A percentile compares a stretch with the other conserved stretches of the same genome.
phyloP scores from a whole-genome alignment of 2,329 filamentous ascomycete genomes.

The Pseudomassariella vexata region DNA sequence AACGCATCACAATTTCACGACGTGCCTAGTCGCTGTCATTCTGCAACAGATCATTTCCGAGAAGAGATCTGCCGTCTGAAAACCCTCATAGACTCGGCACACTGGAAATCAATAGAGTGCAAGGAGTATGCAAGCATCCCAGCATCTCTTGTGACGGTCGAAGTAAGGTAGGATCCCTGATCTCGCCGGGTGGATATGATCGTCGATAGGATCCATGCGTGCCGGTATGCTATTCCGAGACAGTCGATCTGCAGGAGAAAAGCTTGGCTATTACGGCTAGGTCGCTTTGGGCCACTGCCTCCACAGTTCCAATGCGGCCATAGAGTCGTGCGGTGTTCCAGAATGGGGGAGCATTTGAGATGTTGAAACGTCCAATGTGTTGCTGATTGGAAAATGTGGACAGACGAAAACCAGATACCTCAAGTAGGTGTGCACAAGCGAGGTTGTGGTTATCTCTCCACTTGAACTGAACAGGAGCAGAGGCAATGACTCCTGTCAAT shows the following conservation, averaged over 20 bases:
- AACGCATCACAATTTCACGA: not conserved
- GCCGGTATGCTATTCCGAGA: conserved; percentile 1
- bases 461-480: too few species aligned
- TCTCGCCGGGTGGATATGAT: not conserved
- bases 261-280: conserved; percentile 3
- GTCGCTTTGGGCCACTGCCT: not conserved
- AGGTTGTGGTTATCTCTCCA: too few species aligned
- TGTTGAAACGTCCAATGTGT: too few species aligned
- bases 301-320: not conserved
- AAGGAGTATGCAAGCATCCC: not conserved
- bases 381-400: too few species aligned
- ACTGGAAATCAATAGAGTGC: not conserved
- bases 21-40: not conserved
- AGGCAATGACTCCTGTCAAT: too few species aligned
- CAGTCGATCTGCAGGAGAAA: conserved; percentile 4
- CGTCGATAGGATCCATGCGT: too few species aligned
- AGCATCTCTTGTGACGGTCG: conserved; percentile 1
- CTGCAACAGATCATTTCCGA: too few species aligned
- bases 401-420: too few species aligned
- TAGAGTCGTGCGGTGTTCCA: conserved; percentile 2
- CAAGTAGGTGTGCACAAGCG: too few species aligned
- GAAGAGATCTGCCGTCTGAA: not conserved
- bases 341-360: conserved; percentile 1
- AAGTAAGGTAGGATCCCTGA: not conserved
- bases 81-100: conserved; percentile 2